A percentile compares a stretch with the other conserved stretches of the same genome.
phyloP scores from a whole-genome alignment of 257 asterid species.

The Perilla frutescens region DNA sequence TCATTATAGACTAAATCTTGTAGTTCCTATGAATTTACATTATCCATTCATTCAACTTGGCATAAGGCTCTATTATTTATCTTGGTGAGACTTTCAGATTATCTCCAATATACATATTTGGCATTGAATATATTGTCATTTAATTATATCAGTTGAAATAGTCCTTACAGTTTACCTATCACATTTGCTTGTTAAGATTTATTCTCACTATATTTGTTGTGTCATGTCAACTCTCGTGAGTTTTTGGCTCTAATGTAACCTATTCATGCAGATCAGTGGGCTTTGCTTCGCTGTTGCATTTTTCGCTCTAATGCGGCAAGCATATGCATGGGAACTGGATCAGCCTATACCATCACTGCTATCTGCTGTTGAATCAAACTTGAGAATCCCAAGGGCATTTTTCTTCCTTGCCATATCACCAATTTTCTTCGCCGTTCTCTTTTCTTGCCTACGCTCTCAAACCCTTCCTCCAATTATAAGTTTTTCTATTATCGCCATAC shows the following conservation, averaged over 20 bases:
- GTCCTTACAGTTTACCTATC: constrained; percentile 14
- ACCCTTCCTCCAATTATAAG: constrained; percentile 63
- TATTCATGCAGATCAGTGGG: constrained; percentile 71
- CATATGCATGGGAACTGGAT: constrained; percentile 85
- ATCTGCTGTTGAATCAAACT: constrained; percentile 84
- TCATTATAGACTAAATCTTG: neutral
- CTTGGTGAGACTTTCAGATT: constrained; percentile 9
- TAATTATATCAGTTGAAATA: constrained; percentile 4
- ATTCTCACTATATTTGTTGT: constrained; percentile 20
- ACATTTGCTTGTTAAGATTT: constrained; percentile 25
- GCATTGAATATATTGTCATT: constrained; percentile 20
- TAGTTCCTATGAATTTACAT: neutral
- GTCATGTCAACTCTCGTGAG: constrained; percentile 29
- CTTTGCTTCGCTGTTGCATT: constrained; percentile 75
- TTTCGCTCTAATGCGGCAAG: constrained; percentile 94
- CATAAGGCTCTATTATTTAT: neutral
- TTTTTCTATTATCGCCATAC: constrained; percentile 63
- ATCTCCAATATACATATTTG: neutral
- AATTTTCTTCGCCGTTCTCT: constrained; percentile 53
- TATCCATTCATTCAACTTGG: constrained; percentile 9
- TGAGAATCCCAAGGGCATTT: constrained; percentile 71
- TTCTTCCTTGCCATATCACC: constrained; percentile 64
- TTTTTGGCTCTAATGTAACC: constrained; percentile 42
- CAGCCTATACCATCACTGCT: constrained; percentile 82
- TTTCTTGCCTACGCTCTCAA: constrained; percentile 64